Conservation (phyloP, 2,329 filamentous ascomycete genomes). For the Aspergillus piperis region DNA sequence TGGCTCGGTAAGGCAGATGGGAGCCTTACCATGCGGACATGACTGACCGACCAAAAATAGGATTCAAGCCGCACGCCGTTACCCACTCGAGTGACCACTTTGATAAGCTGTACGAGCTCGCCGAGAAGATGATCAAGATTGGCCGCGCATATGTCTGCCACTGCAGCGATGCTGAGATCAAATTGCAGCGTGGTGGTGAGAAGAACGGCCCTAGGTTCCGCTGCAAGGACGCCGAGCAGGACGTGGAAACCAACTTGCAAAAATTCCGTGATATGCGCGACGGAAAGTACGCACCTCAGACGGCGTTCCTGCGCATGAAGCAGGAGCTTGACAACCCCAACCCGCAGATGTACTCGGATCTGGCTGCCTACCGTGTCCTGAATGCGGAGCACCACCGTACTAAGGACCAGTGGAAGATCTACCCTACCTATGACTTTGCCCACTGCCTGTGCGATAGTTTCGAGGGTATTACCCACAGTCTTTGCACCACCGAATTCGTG, state of each 20-base stretch:
- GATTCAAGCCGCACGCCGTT: conserved; percentile 74
- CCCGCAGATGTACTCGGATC: conserved; percentile 88
- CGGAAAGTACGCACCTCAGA: conserved; percentile 81
- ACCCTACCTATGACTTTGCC: conserved; percentile 78
- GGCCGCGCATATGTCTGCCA: conserved; percentile 81
- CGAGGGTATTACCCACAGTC: conserved; percentile 85
- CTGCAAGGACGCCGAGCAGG: conserved; percentile 58
- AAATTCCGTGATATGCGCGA: conserved; percentile 91
- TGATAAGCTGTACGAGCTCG: conserved; percentile 80
- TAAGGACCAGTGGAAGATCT: conserved; percentile 83
- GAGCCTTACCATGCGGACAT: neutral
- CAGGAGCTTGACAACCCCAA: conserved; percentile 75
- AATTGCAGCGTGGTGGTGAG: conserved; percentile 78
- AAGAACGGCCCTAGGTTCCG: conserved; percentile 60
- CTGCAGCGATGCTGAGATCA: conserved; percentile 77
- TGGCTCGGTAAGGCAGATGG: conserved; percentile 61
- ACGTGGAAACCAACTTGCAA: conserved; percentile 33
- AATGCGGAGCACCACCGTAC: conserved; percentile 61
- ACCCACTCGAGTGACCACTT: conserved; percentile 93
- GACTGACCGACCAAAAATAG: conserved; percentile 30
- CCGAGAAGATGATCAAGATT: conserved; percentile 76
- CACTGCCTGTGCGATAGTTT: conserved; percentile 85
- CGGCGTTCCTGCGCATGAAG: conserved; percentile 90
- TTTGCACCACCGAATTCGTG: conserved; percentile 93
- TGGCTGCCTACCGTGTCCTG: conserved; percentile 85